Evolutionary conservation across 306 rosid genomes (phyloP), one percentile per base, ranked within the genome.

Genomic region (Casuarina cunninghamiana): DNA sequence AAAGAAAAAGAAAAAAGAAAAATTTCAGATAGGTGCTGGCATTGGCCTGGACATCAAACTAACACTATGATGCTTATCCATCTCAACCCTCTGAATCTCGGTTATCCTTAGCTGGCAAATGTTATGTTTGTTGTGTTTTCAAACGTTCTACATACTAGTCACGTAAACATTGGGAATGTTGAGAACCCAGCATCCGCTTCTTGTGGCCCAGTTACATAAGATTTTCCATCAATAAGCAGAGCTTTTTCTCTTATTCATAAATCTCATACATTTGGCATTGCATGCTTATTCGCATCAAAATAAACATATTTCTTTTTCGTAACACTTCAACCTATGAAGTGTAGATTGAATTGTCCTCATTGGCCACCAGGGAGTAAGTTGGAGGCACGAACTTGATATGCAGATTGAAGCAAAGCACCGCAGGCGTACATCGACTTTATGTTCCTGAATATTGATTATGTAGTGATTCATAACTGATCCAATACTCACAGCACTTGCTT

Each of bases 271-370:
- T n/a, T 39, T 15, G 71, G 50, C 49, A 66, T 41, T 66, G 9
- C 71, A 17, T 17, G 10, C 7, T 43, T 71, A 48, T 53, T 5
- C 65, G 11, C 2, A 26, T 51, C 57, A n/a, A 38, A 54, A 9
- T 42, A 42, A 51, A 48, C n/a, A 51, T 37, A 10, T 41, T 26
- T 9, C 8, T 15, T 75, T 49, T 84, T 7, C 71, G 2, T 42
- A 42, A n/a, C 17, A 74, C 48, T 39, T 58, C 78, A 72, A 76
- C 42, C 77, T 70, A 58, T 71, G 72, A 83, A 11, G 7, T 81
- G 83, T 76, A 87, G 92, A 91, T 76, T 78, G 68, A 69, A 69
- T 61, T 67, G 75, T 26, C 75, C 63, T 77, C 54, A 65, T 81
- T 72, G 78, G 78, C 79, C 48, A 75, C 76, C 57, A 45, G 76